Evolutionary conservation across 192 early-diverging fungal genomes (phyloP), one percentile per base, ranked within the genome.

Genomic region (Backusella australiensis): DNA sequence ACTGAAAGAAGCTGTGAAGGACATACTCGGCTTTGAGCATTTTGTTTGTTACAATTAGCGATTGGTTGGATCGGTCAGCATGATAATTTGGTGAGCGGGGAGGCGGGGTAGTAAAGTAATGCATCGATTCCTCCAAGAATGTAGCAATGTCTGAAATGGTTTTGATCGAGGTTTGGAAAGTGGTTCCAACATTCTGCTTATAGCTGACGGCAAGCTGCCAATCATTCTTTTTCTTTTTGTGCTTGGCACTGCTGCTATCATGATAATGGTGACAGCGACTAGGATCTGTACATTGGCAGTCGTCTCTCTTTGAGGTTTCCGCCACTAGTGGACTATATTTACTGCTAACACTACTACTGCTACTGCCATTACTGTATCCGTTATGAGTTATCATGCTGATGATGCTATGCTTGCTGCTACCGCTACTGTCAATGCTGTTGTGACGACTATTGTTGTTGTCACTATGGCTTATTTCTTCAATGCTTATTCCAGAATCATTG

Each of bases 131-230:
- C 8, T 56, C 42, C 2, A 71, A 65, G 6, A 77, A 77, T 9
- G 65, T 39, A 4, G 70, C 38, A 34, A 77, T 52, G 26, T 77
- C 76, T 56, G 52, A 53, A 65, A 77, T 77, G 1, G 38, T 77
- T 32, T 77, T 77, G 26, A 77, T 77, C 29, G 69, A 72, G 0
- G 69, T 77, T 66, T 77, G 69, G 46, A 77, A 77, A 26, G 49
- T 39, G 0, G 71, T 72, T 21, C 76, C 76, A 29, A 29, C 26
- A 23, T 77, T 70, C 21, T 63, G 14, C 41, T 66, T 59, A 72
- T 68, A 39, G 26, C 70, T 71, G 4, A 77, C 35, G 15, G 69
- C 21, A 4, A 77, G 38, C n/a, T 72, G 70, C 76, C 76, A 77
- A 7, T 77, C 41, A 21, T 8, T 17, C 4, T 49, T 7, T 21